Conservation (phyloP, 2,329 filamentous ascomycete species). For the Epichloe bromicola region DNA sequence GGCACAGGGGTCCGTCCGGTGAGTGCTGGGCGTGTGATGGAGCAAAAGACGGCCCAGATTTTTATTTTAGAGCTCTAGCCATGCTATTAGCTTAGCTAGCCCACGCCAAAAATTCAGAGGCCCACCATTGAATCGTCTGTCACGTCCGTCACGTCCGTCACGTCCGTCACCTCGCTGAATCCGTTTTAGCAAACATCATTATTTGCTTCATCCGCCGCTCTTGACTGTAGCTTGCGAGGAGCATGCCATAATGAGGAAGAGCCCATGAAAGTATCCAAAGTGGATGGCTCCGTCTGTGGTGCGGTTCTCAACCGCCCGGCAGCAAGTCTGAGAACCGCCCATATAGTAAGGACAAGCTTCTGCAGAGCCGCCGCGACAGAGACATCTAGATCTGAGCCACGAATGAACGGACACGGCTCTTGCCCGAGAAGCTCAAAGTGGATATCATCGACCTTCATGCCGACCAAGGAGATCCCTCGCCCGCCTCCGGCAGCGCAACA, state of each 20-base stretch:
- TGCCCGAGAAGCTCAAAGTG: constrained; percentile 24
- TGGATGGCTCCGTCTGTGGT: constrained; percentile 47
- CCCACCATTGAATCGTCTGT: not conserved
- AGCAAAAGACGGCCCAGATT: not conserved
- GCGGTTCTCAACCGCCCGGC: constrained; percentile 36
- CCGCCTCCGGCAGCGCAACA: not conserved
- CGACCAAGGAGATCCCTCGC: constrained; percentile 12
- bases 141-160: not conserved
- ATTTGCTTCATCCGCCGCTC: not conserved
- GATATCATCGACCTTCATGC: constrained; percentile 29
- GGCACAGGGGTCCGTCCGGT: not conserved
- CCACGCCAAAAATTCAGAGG: not conserved
- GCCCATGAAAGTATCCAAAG: constrained; percentile 48
- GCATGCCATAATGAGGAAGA: constrained; percentile 33
- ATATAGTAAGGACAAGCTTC: constrained; percentile 14
- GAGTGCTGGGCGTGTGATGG: not conserved
- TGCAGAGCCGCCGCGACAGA: constrained; percentile 11
- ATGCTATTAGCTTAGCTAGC: not conserved
- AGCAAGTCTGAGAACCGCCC: constrained; percentile 13
- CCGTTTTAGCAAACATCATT: not conserved
- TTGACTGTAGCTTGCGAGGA: constrained; percentile 1
- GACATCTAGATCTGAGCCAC: constrained; percentile 8
- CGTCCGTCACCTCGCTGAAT: not conserved
- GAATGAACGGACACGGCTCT: constrained; percentile 6
- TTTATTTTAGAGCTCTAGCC: not conserved